Evolutionary conservation across 225 moss, liverwort and hornwort species (phyloP), one percentile per base, ranked within the genome.

Genomic region (Physcomitrium patens): DNA sequence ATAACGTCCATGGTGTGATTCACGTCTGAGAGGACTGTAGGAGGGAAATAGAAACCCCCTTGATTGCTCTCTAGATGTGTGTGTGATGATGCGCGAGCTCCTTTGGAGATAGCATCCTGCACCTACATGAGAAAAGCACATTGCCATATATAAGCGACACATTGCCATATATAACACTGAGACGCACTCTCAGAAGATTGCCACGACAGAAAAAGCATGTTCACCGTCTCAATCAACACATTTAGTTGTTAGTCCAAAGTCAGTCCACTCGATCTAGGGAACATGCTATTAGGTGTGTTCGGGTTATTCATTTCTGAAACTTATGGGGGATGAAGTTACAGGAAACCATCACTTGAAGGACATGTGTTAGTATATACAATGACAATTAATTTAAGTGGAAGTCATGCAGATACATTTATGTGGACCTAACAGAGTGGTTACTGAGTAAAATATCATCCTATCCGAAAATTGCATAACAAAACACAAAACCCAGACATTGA

Each of bases 1-100:
- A 99, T 99, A 22, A 94, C 89, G 50, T 81, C 73, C 97, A 99
- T 99, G 65, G 62, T 87, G 80, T 99, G 97, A 73, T 93, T 90
- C 55, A 91, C 97, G 28, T 99, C 90, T 12, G 85, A 84, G 74
- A 99, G 80, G 12, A 95, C 94, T 0, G 97, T 99, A 1, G 97
- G 97, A 16, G 89, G 91, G 57, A 99, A 99, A 88, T 91, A 99
- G 76, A 94, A 99, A 0, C 97, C 97, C 16, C 82, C 80, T 42
- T 71, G 68, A 28, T 69, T 64, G 69, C 70, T 77, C 12, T 86
- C 80, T 18, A 87, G 56, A 16, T 87, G 79, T 8, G 89, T 93
- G 63, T 90, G 91, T 14, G 88, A 67, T 3, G 78, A 88, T 7
- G 89, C 86, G 43, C 61, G 81, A 7, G 97, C 97, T 54, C 97